Evolutionary conservation across 2,329 filamentous ascomycete genomes (phyloP).

Genomic region (Stagonosporopsis cucurbitacearum): DNA sequence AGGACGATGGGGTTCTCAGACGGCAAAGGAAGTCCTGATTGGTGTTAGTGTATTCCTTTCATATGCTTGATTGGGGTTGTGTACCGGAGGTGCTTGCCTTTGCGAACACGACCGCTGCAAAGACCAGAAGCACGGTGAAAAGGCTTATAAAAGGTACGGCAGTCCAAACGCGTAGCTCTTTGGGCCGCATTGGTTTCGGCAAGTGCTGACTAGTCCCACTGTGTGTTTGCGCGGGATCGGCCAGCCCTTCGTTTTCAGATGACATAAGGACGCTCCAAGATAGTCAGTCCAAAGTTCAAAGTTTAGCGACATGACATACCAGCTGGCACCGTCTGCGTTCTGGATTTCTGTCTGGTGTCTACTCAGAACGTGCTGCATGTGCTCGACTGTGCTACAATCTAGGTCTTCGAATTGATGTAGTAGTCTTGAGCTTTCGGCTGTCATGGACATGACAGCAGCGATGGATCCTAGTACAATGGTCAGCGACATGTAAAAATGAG

Average conservation of each 20-base stretch:
- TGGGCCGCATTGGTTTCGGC: neutral
- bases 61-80: neutral
- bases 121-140: neutral
- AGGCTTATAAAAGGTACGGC: neutral
- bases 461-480: neutral
- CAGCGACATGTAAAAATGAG: neutral
- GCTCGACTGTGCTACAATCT: neutral
- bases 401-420: neutral
- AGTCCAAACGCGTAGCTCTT: neutral
- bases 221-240: neutral
- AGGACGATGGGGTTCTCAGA: slow-evolving; percentile 44
- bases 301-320: neutral
- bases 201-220: neutral
- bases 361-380: neutral
- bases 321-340: neutral
- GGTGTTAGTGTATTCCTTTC: neutral
- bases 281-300: neutral
- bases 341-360: no score
- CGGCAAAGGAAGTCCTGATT: slow-evolving; percentile 48
- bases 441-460: neutral
- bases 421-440: neutral
- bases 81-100: neutral
- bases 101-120: neutral
- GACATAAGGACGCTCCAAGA: neutral
- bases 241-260: neutral